Conservation (phyloP, 441 rosid genomes). For the Gossypium schwendimanii region DNA sequence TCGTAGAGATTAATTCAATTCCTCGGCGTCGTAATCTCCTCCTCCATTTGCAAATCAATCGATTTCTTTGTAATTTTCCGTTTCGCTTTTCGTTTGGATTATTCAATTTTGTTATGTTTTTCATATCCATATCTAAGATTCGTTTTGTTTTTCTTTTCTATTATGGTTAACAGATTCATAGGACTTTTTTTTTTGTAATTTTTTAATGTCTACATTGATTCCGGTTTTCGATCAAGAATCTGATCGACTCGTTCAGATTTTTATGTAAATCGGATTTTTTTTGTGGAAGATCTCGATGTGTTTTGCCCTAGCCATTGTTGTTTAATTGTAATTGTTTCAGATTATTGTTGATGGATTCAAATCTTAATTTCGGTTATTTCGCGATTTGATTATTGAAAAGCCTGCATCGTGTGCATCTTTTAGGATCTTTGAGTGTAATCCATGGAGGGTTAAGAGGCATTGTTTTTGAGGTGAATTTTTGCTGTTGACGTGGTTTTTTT, state of each 20-base stretch:
- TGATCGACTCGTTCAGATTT: not conserved
- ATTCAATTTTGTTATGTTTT: not conserved
- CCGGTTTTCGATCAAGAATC: constrained; percentile 5
- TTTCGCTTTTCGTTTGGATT: not conserved
- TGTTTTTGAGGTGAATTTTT: not conserved
- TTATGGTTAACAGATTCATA: not conserved
- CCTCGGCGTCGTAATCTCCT: constrained; percentile 17
- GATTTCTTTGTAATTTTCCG: constrained; percentile 9
- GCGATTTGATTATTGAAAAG: constrained; percentile 1
- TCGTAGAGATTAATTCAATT: constrained; percentile 11
- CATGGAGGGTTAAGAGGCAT: constrained; percentile 20
- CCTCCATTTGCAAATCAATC: not conserved
- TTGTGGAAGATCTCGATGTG: constrained; percentile 26
- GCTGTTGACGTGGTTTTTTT: not conserved
- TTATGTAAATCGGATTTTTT: not conserved
- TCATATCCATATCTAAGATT: not conserved
- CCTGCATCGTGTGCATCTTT: constrained; percentile 7
- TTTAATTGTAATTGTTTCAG: not conserved
- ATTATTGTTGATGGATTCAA: not conserved
- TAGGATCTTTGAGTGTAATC: constrained; percentile 10
- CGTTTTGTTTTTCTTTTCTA: not conserved
- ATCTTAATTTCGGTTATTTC: not conserved
- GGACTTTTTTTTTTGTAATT: not conserved
- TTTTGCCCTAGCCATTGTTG: constrained; percentile 5
- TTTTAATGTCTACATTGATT: constrained; percentile 18